Evolutionary conservation across 2,329 filamentous ascomycete species (phyloP).

Genomic region (Chaetomium strumarium): DNA sequence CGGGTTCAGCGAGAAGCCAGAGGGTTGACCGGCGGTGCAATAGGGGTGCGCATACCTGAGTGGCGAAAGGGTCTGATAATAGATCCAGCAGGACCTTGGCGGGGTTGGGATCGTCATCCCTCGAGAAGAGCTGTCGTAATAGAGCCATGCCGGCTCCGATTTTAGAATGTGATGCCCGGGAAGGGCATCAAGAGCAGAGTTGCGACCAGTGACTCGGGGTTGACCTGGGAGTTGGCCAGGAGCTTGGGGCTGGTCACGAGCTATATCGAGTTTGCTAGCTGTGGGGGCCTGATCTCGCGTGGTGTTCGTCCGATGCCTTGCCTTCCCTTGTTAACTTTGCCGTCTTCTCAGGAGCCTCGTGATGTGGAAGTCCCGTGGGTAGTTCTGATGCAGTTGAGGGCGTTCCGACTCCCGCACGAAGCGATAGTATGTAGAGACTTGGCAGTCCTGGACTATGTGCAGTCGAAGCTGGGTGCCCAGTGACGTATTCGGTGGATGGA

Average conservation of each 20-base stretch:
- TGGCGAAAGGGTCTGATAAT: conserved; percentile 46
- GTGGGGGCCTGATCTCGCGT: not conserved
- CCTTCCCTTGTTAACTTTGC: not conserved
- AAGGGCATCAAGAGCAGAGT: conserved; percentile 11
- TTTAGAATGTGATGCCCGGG: conserved; percentile 1
- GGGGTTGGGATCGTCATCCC: conserved; percentile 16
- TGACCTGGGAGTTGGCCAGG: not conserved
- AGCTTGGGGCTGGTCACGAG: not conserved
- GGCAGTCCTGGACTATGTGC: not conserved
- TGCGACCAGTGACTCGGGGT: not conserved
- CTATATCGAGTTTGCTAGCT: not conserved
- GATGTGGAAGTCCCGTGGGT: not conserved
- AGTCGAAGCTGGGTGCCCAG: not conserved
- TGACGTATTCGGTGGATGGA: conserved; percentile 7
- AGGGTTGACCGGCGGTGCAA: not conserved
- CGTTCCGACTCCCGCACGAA: not conserved
- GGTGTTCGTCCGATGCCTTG: not conserved
- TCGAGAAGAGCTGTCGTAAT: conserved; percentile 9
- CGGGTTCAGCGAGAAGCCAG: conserved; percentile 17
- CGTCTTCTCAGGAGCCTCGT: not conserved
- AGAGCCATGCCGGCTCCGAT: conserved; percentile 9
- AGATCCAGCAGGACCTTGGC: conserved; percentile 31
- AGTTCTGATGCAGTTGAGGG: not conserved
- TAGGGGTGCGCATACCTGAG: conserved; percentile 33
- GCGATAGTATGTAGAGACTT: not conserved